A percentile compares a stretch with the other conserved stretches of the same genome.
Evolutionary conservation across 1,284 basidiomycete genomes (phyloP).

Genomic region (Earliella scabrosa): DNA sequence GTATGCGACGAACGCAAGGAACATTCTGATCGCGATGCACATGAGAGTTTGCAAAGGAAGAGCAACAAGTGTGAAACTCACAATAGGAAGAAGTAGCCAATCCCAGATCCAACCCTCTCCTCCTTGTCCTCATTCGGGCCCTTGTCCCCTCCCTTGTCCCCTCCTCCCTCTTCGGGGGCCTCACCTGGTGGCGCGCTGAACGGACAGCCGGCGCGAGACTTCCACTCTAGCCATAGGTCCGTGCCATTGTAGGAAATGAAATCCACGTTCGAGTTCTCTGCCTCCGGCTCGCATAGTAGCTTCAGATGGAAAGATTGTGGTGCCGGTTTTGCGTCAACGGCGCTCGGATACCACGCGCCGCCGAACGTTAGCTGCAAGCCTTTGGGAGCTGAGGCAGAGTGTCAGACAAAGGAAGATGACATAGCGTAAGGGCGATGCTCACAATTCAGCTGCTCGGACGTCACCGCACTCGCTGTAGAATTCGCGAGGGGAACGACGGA

Average conservation of each 20-base stretch:
- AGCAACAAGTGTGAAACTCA: conserved; percentile 41
- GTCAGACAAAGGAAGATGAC: neutral
- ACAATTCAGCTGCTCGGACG: conserved; percentile 49
- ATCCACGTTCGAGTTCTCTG: conserved; percentile 46
- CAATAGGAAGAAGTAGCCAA: conserved; percentile 86
- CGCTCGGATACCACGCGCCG: conserved; percentile 62
- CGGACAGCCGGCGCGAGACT: conserved; percentile 53
- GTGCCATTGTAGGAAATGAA: conserved; percentile 67
- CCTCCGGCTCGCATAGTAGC: conserved; percentile 56
- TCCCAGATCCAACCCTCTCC: conserved; percentile 64
- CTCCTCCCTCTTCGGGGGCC: conserved; percentile 34
- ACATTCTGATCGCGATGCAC: conserved; percentile 46
- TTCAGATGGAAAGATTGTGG: conserved; percentile 65
- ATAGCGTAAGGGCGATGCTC: conserved; percentile 10
- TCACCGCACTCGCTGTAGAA: conserved; percentile 44
- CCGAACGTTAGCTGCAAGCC: conserved; percentile 63
- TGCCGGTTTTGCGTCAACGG: conserved; percentile 39
- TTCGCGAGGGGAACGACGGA: conserved; percentile 70
- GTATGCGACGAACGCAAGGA: conserved; percentile 70
- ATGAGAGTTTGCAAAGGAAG: neutral
- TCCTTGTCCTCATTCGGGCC: conserved; percentile 22
- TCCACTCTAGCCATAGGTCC: conserved; percentile 62
- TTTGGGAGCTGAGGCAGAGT: conserved; percentile 43
- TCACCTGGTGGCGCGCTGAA: conserved; percentile 40
- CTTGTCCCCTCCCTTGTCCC: conserved; percentile 35